phyloP scores from a whole-genome alignment of 768 basidiomycete species.

The Lactarius hengduanensis region DNA sequence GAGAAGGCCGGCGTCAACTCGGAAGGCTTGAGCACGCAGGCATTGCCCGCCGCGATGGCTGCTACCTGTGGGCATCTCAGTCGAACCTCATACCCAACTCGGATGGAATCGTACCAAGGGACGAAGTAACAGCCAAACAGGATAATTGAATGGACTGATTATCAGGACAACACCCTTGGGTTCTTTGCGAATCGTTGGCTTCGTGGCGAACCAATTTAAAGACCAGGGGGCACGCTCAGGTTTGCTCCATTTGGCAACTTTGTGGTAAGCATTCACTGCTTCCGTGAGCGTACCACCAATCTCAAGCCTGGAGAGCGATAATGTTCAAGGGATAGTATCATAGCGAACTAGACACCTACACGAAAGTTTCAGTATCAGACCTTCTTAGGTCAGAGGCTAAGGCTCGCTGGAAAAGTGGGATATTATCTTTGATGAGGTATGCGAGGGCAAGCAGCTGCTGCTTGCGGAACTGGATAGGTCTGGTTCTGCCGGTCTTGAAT shows the following conservation, averaged over 20 bases:
- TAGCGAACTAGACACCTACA: constrained; percentile 37
- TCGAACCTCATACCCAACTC: neutral
- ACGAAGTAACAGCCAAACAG: constrained; percentile 54
- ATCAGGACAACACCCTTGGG: constrained; percentile 74
- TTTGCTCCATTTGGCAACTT: constrained; percentile 74
- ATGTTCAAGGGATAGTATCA: neutral
- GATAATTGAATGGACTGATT: constrained; percentile 76
- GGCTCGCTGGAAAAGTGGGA: constrained; percentile 56
- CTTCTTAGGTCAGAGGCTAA: constrained; percentile 63
- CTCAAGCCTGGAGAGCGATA: constrained; percentile 51
- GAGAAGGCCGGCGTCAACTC: constrained; percentile 35
- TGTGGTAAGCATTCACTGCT: constrained; percentile 51
- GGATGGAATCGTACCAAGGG: constrained; percentile 49
- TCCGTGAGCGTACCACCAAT: constrained; percentile 53
- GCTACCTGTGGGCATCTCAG: constrained; percentile 29
- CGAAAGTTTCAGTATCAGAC: constrained; percentile 54
- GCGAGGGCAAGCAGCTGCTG: constrained; percentile 73
- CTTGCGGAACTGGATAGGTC: constrained; percentile 63
- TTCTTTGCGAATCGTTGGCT: constrained; percentile 66
- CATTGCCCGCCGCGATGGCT: constrained; percentile 42
- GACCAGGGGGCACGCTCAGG: constrained; percentile 56
- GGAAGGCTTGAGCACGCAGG: constrained; percentile 39
- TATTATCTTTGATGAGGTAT: constrained; percentile 74
- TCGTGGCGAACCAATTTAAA: constrained; percentile 56
- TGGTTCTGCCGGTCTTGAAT: constrained; percentile 65